A percentile compares a stretch with the other conserved stretches of the same genome.
Conservation (phyloP, 2,329 filamentous ascomycete genomes). For the Corinectria fuckeliana region DNA sequence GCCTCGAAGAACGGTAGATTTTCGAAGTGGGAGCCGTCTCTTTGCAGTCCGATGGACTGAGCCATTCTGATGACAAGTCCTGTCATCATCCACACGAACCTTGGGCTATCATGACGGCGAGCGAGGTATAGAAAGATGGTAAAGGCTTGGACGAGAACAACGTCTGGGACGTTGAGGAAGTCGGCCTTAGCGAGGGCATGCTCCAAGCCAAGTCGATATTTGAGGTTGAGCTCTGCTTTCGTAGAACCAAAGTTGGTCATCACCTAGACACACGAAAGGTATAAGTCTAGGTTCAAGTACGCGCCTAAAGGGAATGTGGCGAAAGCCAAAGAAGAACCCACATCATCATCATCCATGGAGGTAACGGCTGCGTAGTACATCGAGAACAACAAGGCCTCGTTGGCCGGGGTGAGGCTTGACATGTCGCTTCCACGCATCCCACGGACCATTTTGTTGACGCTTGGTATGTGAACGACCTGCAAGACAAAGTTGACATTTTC, state of each 20-base stretch:
- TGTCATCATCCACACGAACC: slow-evolving; percentile 68
- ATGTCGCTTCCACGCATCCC: slow-evolving; percentile 42
- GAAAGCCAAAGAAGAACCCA: slow-evolving; percentile 38
- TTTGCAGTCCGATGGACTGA: slow-evolving; percentile 61
- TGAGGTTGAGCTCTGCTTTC: slow-evolving; percentile 51
- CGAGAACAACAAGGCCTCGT: slow-evolving; percentile 62
- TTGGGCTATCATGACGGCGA: slow-evolving; percentile 57
- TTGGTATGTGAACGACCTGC: slow-evolving; percentile 55
- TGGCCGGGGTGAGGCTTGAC: slow-evolving; percentile 45
- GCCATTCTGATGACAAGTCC: slow-evolving; percentile 65
- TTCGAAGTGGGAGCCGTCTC: slow-evolving; percentile 60
- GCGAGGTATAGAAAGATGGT: slow-evolving; percentile 63
- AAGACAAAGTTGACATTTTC: slow-evolving; percentile 58
- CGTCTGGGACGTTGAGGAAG: slow-evolving; percentile 65
- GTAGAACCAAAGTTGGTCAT: slow-evolving; percentile 55
- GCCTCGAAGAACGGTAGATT: slow-evolving; percentile 65
- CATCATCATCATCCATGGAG: slow-evolving; percentile 64
- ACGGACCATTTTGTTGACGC: slow-evolving; percentile 43
- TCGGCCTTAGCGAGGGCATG: slow-evolving; percentile 66
- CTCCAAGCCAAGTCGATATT: slow-evolving; percentile 62
- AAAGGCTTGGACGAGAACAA: slow-evolving; percentile 67
- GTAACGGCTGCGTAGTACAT: slow-evolving; percentile 63
- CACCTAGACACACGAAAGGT: slow-evolving; percentile 46
- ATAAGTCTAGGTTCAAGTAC: not conserved
- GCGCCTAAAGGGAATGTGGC: not conserved